phyloP scores from a whole-genome alignment of 768 basidiomycete species.

The Suillus fuscotomentosus region DNA sequence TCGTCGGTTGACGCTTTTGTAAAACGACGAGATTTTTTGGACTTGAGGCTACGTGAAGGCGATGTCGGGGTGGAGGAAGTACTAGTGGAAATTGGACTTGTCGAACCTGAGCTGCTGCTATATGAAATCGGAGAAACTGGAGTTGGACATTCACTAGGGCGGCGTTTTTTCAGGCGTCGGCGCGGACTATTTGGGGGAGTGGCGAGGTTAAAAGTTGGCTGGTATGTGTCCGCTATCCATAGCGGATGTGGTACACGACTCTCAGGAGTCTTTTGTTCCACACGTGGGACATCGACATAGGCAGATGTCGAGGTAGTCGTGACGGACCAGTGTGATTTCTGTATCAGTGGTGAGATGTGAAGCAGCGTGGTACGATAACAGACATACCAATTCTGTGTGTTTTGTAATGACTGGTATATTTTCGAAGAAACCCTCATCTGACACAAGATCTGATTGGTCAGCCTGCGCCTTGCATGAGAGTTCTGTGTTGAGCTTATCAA shows the following conservation, averaged over 20 bases:
- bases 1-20: constrained; percentile 14
- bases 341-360: background rate
- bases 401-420: background rate
- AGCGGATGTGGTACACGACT: background rate
- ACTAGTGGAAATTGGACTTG: constrained; percentile 4
- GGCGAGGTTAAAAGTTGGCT: constrained; percentile 11
- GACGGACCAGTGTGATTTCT: constrained; percentile 35
- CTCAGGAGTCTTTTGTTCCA: background rate
- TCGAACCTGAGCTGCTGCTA: constrained; percentile 1
- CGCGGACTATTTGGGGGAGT: constrained; percentile 19
- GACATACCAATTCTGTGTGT: constrained; percentile 17
- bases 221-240: constrained; percentile 1
- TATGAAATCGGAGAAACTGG: constrained; percentile 1
- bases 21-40: constrained; percentile 18
- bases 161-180: constrained; percentile 31
- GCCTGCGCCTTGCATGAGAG: constrained; percentile 14
- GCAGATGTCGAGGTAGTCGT: constrained; percentile 35
- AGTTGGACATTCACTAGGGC: constrained; percentile 14
- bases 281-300: constrained; percentile 18
- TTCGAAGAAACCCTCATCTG: constrained; percentile 17
- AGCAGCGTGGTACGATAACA: background rate
- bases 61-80: constrained; percentile 1
- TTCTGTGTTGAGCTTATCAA: constrained; percentile 21
- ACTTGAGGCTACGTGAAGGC: constrained; percentile 17
- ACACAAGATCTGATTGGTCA: constrained; percentile 18